These are phyloP conservation scores for Bruguiera sexangula DNA, from an alignment of 345 rosid species.

Conservation along the genomic window DNA sequence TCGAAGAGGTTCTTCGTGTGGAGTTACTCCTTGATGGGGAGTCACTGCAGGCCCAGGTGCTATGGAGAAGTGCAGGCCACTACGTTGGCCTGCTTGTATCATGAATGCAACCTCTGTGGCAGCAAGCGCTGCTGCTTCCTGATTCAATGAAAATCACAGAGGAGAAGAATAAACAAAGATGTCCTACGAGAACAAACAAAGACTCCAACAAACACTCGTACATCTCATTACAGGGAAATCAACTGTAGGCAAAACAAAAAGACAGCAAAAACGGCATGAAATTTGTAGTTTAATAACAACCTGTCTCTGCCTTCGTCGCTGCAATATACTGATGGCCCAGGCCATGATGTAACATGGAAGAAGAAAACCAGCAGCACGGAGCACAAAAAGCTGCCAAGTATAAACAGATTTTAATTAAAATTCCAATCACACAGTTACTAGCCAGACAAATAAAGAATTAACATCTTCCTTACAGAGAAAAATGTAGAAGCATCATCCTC, in stretches of 20 bases:
- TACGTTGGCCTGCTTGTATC: slow-evolving; percentile 14
- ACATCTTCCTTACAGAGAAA: slow-evolving; percentile 21
- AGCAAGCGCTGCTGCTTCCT: slow-evolving; percentile 20
- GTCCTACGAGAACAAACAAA: not conserved
- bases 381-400: slow-evolving; percentile 65
- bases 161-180: not conserved
- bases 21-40: slow-evolving; percentile 8
- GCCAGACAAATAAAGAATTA: not conserved
- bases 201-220: not conserved
- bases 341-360: slow-evolving; percentile 99
- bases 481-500: slow-evolving; percentile 34
- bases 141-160: not conserved
- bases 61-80: slow-evolving; percentile 12
- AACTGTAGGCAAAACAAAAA: not conserved
- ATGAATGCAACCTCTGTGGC: slow-evolving; percentile 20
- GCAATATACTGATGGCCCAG: slow-evolving; percentile 93
- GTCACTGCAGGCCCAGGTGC: slow-evolving; percentile 15
- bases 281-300: slow-evolving; percentile 26
- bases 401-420: not conserved
- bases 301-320: slow-evolving; percentile 93
- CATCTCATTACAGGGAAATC: not conserved
- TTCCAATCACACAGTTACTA: not conserved
- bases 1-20: slow-evolving; percentile 3
- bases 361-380: slow-evolving; percentile 66
- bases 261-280: not conserved